A percentile compares a stretch with the other conserved stretches of the same genome.
These are phyloP conservation scores for Crithidia brevicula DNA, from an alignment of 208 protist species.

Conservation along the genomic window DNA sequence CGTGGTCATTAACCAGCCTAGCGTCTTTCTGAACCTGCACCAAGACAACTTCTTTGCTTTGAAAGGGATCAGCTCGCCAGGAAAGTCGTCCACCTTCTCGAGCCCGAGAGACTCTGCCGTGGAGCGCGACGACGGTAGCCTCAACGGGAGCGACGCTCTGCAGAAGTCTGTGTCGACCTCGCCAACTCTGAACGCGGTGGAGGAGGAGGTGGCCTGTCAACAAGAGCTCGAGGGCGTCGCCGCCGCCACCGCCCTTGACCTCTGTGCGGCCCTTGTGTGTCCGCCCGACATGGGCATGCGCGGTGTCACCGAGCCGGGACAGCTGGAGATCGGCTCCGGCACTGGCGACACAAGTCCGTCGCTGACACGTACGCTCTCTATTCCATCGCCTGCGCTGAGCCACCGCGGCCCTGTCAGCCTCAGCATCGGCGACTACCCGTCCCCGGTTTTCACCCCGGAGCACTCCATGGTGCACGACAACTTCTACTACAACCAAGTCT, in stretches of 20 bases:
- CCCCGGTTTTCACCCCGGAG: constrained; percentile 52
- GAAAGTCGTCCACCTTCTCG: constrained; percentile 39
- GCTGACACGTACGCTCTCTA: constrained; percentile 42
- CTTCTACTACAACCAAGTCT: constrained; percentile 71
- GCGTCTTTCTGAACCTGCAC: constrained; percentile 26
- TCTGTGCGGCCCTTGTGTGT: constrained; percentile 65
- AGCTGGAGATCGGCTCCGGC: constrained; percentile 15
- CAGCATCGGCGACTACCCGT: constrained; percentile 43
- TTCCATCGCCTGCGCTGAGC: constrained; percentile 37
- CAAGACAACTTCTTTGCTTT: constrained; percentile 19
- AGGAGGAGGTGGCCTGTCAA: constrained; percentile 74
- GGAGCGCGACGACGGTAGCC: constrained; percentile 37
- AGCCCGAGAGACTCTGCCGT: constrained; percentile 39
- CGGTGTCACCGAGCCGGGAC: neutral
- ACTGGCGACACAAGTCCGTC: constrained; percentile 35
- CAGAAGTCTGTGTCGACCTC: constrained; percentile 31
- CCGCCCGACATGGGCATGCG: constrained; percentile 30
- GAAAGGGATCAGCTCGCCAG: constrained; percentile 18
- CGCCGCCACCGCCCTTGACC: constrained; percentile 69
- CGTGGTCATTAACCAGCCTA: constrained; percentile 12
- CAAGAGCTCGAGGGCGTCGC: constrained; percentile 78
- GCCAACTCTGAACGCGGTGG: constrained; percentile 27
- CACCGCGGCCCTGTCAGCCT: constrained; percentile 35
- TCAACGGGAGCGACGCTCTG: constrained; percentile 31
- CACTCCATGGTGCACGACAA: constrained; percentile 76